Percentiles rank a stretch among this genome's conserved stretches.
These are phyloP conservation scores for Acanthochlamys bracteata DNA, from an alignment of 106 monocot species.

Conservation along the genomic window DNA sequence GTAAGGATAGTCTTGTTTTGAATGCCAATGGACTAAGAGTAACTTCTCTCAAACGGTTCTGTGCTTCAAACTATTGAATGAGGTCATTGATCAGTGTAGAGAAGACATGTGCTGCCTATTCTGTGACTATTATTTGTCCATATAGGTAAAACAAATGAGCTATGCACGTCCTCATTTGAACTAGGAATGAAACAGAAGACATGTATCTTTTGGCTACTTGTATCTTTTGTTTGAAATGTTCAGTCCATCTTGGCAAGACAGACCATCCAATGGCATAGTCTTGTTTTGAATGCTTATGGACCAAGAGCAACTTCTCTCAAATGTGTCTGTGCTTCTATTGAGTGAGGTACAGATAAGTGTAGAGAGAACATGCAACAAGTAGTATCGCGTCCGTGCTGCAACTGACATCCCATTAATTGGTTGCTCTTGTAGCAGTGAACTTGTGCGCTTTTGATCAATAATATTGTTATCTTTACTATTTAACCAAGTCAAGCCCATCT, in stretches of 20 bases:
- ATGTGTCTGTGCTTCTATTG: background rate
- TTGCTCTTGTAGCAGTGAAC: too few species aligned
- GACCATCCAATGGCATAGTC: background rate
- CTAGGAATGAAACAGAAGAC: background rate
- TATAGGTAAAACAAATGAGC: background rate
- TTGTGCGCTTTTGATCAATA: too few species aligned
- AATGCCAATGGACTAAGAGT: constrained; percentile 20
- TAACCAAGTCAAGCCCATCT: too few species aligned
- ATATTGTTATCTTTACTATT: too few species aligned
- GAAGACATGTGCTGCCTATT: background rate
- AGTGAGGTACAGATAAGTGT: background rate
- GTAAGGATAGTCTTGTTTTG: constrained; percentile 11
- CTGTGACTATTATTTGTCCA: background rate
- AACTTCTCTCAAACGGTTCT: constrained; percentile 4
- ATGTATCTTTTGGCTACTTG: background rate
- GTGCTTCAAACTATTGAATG: background rate
- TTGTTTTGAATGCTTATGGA: constrained; percentile 8
- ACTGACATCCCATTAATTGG: background rate
- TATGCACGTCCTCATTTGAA: background rate
- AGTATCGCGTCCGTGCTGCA: background rate
- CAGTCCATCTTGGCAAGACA: constrained; percentile 1
- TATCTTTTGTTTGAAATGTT: background rate
- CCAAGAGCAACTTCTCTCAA: background rate
- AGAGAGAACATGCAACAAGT: background rate
- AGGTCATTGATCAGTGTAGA: constrained; percentile 11